phyloP scores from a whole-genome alignment of 768 basidiomycete genomes.

The Lactarius evosmus region DNA sequence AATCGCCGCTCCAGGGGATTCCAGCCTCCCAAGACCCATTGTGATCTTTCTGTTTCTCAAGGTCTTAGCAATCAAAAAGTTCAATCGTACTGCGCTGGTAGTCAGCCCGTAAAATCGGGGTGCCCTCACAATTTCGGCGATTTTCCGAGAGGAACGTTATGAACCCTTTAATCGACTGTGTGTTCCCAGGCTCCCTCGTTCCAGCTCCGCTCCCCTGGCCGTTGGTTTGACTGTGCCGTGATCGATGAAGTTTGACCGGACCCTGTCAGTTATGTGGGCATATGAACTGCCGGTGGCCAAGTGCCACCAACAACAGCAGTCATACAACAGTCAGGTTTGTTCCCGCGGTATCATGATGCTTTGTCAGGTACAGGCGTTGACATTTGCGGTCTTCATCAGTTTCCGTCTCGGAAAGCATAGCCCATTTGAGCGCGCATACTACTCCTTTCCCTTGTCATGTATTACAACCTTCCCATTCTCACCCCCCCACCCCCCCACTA shows the following conservation, averaged over 20 bases:
- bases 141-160: background rate
- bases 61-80: background rate
- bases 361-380: background rate
- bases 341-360: background rate
- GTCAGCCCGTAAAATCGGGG: background rate
- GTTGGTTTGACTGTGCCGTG: constrained; percentile 5
- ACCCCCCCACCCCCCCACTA: too few species aligned
- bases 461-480: background rate
- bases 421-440: background rate
- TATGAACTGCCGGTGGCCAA: background rate
- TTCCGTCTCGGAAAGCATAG: background rate
- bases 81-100: background rate
- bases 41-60: background rate
- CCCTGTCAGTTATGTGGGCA: background rate
- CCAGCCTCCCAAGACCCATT: background rate
- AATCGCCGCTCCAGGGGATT: background rate
- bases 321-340: background rate
- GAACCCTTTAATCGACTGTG: background rate
- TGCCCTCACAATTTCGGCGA: background rate
- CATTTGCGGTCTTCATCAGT: background rate
- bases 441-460: background rate
- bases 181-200: background rate
- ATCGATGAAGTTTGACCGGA: background rate
- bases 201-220: background rate
- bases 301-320: background rate